These are phyloP conservation scores for Botrytis byssoidea DNA, from an alignment of 2,329 filamentous ascomycete genomes.

Conservation along the genomic window DNA sequence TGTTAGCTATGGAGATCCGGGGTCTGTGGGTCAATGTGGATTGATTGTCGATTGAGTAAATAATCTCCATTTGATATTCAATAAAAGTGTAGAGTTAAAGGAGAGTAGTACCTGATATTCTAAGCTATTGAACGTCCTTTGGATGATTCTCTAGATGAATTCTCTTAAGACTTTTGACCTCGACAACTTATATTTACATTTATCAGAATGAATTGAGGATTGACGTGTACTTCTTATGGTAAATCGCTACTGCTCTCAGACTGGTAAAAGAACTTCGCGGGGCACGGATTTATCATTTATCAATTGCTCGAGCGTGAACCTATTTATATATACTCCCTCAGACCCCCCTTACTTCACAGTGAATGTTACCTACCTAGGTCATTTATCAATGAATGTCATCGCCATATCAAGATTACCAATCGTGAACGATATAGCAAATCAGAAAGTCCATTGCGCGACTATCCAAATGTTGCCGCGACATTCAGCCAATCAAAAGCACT, in stretches of 20 bases:
- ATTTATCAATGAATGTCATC: background rate
- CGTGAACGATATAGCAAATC: too few species aligned
- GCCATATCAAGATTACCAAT: background rate
- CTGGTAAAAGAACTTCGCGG: background rate
- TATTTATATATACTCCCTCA: background rate
- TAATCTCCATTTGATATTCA: background rate
- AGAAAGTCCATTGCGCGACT: background rate
- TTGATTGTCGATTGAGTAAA: background rate
- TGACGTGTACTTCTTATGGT: background rate
- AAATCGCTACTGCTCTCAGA: background rate
- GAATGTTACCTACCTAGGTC: background rate
- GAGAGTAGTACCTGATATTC: background rate
- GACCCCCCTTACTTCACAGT: background rate
- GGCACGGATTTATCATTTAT: background rate
- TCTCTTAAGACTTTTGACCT: background rate
- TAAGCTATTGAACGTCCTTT: background rate
- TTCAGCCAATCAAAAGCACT: background rate
- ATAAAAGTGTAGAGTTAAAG: background rate
- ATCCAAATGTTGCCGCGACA: background rate
- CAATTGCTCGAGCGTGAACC: background rate
- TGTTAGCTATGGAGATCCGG: background rate
- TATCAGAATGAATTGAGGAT: background rate
- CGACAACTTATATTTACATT: background rate
- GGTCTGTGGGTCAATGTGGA: background rate
- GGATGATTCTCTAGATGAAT: background rate